Conservation (phyloP, 495 filamentous ascomycete species). For the Tuber indicum region DNA sequence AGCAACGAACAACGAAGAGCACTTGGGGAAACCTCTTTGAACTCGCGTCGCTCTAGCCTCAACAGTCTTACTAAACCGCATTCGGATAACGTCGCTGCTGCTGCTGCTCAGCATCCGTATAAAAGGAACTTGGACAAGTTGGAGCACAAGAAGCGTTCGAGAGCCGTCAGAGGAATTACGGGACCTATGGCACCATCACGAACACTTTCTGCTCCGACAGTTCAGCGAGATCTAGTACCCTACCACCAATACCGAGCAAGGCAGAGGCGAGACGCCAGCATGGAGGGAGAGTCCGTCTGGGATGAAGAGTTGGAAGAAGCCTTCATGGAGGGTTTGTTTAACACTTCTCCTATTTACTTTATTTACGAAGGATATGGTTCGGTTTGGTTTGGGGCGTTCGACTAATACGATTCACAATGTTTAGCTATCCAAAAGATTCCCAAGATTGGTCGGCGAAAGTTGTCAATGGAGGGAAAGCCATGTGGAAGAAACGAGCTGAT, state of each 20-base stretch:
- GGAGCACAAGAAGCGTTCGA: constrained; percentile 30
- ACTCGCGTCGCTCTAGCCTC: constrained; percentile 24
- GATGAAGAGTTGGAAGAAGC: constrained; percentile 75
- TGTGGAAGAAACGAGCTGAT: constrained; percentile 91
- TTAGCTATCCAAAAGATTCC: constrained; percentile 74
- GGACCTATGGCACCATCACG: constrained; percentile 24
- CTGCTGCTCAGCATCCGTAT: constrained; percentile 8
- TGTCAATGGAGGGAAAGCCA: constrained; percentile 61
- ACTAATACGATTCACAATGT: constrained; percentile 25
- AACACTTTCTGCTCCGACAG: constrained; percentile 22
- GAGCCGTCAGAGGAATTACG: constrained; percentile 18
- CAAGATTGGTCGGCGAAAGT: constrained; percentile 75
- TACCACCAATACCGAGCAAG: constrained; percentile 41
- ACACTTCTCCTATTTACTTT: constrained; percentile 8
- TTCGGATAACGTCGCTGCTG: background rate
- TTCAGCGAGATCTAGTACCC: constrained; percentile 36
- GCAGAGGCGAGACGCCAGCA: constrained; percentile 37
- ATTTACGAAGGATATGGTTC: background rate
- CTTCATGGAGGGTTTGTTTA: constrained; percentile 74
- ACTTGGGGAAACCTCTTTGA: constrained; percentile 27
- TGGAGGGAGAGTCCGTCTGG: constrained; percentile 54
- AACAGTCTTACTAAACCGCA: background rate
- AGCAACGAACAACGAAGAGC: constrained; percentile 25
- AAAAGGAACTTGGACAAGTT: constrained; percentile 31
- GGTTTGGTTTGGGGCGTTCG: background rate